Evolutionary conservation across 805 yeast genomes (phyloP).

Genomic region (Metschnikowia drakensbergensis): DNA sequence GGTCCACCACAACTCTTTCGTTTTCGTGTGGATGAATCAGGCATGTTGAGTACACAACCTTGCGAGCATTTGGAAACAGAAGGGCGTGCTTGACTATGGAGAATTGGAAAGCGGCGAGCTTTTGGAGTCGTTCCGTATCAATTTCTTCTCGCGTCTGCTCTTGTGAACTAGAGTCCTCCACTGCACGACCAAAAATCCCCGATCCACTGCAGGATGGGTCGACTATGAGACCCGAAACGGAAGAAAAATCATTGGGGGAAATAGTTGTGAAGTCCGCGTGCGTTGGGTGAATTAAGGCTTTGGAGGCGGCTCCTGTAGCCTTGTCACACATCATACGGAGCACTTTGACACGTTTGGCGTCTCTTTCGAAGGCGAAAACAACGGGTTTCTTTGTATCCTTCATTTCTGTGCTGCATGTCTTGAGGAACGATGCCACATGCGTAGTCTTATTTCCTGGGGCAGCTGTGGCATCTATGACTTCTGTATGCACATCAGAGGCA

Average conservation of each 20-base stretch:
- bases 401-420: slow-evolving; percentile 12
- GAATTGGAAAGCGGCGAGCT: slow-evolving; percentile 81
- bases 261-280: slow-evolving; percentile 64
- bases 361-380: slow-evolving; percentile 86
- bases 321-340: slow-evolving; percentile 71
- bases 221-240: slow-evolving; percentile 76
- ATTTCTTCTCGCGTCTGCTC: slow-evolving; percentile 43
- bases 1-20: slow-evolving; percentile 82
- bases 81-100: slow-evolving; percentile 87
- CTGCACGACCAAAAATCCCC: slow-evolving; percentile 90
- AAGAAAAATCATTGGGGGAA: slow-evolving; percentile 54
- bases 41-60: slow-evolving; percentile 91
- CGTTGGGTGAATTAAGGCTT: slow-evolving; percentile 44
- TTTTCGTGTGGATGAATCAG: slow-evolving; percentile 92
- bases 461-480: slow-evolving; percentile 88
- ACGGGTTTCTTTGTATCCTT: slow-evolving; percentile 22
- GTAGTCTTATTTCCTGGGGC: slow-evolving; percentile 99
- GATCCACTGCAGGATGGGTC: slow-evolving; percentile 99
- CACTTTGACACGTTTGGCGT: slow-evolving; percentile 63
- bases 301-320: slow-evolving; percentile 45
- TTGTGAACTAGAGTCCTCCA: slow-evolving; percentile 43
- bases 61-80: slow-evolving; percentile 68
- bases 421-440: slow-evolving; percentile 70
- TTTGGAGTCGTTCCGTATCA: slow-evolving; percentile 57
- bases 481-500: slow-evolving; percentile 51